Base-by-base conservation (phyloP, 108 stramenopile genomes). In the Tribonema minus region DNA sequence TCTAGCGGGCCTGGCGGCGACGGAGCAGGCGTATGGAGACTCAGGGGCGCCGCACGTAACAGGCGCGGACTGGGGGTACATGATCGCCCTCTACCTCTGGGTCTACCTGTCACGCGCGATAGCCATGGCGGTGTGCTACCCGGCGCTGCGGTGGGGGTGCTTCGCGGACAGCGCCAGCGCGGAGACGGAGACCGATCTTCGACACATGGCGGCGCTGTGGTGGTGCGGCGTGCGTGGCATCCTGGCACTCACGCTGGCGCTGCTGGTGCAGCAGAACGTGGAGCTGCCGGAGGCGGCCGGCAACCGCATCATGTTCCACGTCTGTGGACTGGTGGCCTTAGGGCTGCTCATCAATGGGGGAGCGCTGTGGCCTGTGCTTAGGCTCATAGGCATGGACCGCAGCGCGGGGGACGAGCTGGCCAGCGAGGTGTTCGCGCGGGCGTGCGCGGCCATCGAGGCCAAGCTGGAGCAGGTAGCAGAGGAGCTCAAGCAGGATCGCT, bases 1-100 rank as follows among this genome's bases (percentile, higher is more conserved):
- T 28, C 73, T 98, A 27, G 93, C 92, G 36, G 95, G 95, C 27
- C 41, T 89, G 32, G 73, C 61, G 38, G 71, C 71, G 5, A 20
- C 20, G 20, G 38, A 28, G 59, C 9, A 72, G 61, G 78, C 68
- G 6, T 68, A 70, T 35, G 78, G 78, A 5, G 25, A 30, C 25
- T 62, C 64, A 41, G 76, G 69, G 35, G n/a, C 46, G 29, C 15
- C 15, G 9, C 15, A 15, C 20, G 61, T 88, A 40, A 73, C 90
- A 61, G 66, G 75, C 28, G 30, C 32, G 12, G 27, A 62, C 65
- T 67, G 61, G 64, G 73, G 73, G 1, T 75, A 65, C 35, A 58
- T 75, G 35, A 7, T 75, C 62, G 46, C 54, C 29, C 81, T 90
- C 3, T 90, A 88, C 83, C 33, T 91, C 6, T 46, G 91, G 29